Evolutionary conservation across 345 rosid genomes (phyloP), one percentile per base, ranked within the genome.

Genomic region (Syzygium jambos): DNA sequence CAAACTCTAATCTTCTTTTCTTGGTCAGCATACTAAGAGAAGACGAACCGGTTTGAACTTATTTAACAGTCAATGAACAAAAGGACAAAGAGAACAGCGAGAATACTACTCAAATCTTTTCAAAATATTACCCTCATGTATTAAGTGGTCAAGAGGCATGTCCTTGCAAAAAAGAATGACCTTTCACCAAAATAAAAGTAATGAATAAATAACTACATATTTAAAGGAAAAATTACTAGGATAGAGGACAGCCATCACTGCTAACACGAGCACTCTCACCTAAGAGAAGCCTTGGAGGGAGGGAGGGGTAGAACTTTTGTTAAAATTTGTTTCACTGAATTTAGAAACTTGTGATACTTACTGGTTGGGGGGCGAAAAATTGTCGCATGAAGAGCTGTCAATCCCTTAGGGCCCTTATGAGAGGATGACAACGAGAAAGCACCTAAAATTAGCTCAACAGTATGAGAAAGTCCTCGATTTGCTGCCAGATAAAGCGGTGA

Each of bases 311-410:
- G 30, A 25, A 43, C 46, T 59, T 59, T 19, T 5, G 30, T 61
- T 0, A 0, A n/a, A 0, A 12, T n/a, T 61, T 3, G 19, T 27
- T n/a, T n/a, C 30, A n/a, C 38, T 61, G 2, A 19, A 61, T 13
- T 61, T 13, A 61, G 19, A 61, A n/a, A 12, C 73, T 13, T 14
- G 10, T n/a, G 7, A 14, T 16, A n/a, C 73, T 61, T 61, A 61
- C 38, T 15, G 0, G 34, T 61, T 61, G 73, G 34, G 4, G 7
- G 5, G 38, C 73, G 38, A 61, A 61, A 61, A 13, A 61, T 61
- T 61, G 73, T 61, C 4, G 73, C 73, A 61, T 61, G 73, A 16
- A 61, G 30, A 61, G 38, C 0, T 3, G 73, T 61, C 19, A 61
- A 61, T n/a, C 73, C 73, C 34, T 61, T 61, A n/a, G 73, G 73